Evolutionary conservation across 108 stramenopile genomes (phyloP).

Genomic region (Nitzschia sp.): DNA sequence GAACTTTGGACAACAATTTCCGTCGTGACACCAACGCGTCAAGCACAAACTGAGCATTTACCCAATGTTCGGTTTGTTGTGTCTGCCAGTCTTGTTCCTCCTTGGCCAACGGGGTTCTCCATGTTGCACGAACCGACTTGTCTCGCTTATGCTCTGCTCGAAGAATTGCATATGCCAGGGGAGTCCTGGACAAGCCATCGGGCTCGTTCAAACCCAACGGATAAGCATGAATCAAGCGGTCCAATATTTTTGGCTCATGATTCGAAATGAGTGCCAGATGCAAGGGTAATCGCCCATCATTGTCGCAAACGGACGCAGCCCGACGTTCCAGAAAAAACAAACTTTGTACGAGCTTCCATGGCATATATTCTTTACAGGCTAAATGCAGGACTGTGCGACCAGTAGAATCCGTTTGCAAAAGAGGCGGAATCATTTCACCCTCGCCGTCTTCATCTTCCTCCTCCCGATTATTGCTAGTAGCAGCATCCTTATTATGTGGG

Average conservation of each 20-base stretch:
- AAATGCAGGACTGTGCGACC: constrained; percentile 31
- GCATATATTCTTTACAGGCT: constrained; percentile 29
- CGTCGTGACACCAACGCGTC: constrained; percentile 14
- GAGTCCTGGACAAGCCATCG: constrained; percentile 19
- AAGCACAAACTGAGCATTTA: constrained; percentile 23
- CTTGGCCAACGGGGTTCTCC: constrained; percentile 13
- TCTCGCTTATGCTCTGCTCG: constrained; percentile 23
- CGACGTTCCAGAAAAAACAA: constrained; percentile 24
- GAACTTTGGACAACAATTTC: constrained; percentile 6
- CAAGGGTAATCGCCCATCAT: constrained; percentile 28
- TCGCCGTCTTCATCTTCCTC: neutral
- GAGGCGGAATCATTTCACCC: neutral
- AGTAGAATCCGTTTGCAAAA: constrained; percentile 15
- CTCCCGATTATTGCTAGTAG: neutral
- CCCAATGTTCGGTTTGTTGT: constrained; percentile 4
- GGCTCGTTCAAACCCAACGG: neutral
- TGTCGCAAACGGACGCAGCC: constrained; percentile 15
- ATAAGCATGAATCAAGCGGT: constrained; percentile 31
- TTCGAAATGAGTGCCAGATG: constrained; percentile 21
- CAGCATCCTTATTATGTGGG: neutral
- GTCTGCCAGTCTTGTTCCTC: constrained; percentile 10
- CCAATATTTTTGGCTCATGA: constrained; percentile 12
- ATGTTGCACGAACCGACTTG: neutral
- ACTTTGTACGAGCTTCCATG: constrained; percentile 2
- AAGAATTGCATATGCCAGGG: constrained; percentile 24